phyloP scores from a whole-genome alignment of 1,284 basidiomycete genomes.

The Malassezia obtusa region DNA sequence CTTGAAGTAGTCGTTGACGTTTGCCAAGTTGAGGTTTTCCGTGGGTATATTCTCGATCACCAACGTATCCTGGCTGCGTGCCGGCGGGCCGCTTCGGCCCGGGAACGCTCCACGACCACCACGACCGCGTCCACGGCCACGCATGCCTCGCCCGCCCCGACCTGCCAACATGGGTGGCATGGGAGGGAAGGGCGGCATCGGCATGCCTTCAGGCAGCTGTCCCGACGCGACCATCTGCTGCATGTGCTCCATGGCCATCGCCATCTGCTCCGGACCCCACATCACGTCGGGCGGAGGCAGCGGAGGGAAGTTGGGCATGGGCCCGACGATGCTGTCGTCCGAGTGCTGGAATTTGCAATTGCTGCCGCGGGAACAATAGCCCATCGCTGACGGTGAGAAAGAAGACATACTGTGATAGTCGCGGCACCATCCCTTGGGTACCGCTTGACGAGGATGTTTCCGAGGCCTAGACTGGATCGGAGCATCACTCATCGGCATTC shows the following conservation, averaged over 20 bases:
- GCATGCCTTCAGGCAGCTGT: not conserved
- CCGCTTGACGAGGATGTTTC: constrained; percentile 5
- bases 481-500: constrained; percentile 2
- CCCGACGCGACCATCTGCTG: constrained; percentile 7
- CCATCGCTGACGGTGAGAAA: constrained; percentile 21
- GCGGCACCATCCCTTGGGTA: constrained; percentile 31
- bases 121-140: constrained; percentile 50
- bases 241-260: constrained; percentile 14
- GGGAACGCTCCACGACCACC: constrained; percentile 46
- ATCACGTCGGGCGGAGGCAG: constrained; percentile 18
- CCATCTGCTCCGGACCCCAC: constrained; percentile 7
- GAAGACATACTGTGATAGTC: constrained; percentile 36
- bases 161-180: constrained; percentile 3
- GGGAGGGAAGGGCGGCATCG: not conserved
- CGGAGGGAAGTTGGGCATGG: constrained; percentile 2
- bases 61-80: constrained; percentile 62
- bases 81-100: constrained; percentile 24
- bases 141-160: constrained; percentile 1
- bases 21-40: constrained; percentile 65
- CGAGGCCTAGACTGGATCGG: constrained; percentile 8
- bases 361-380: constrained; percentile 81
- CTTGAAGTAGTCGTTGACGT: constrained; percentile 80
- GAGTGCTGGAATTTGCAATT: constrained; percentile 78
- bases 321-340: constrained; percentile 20
- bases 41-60: constrained; percentile 89